Evolutionary conservation across 2,329 filamentous ascomycete species (phyloP).

Genomic region (Colletotrichum cereale): DNA sequence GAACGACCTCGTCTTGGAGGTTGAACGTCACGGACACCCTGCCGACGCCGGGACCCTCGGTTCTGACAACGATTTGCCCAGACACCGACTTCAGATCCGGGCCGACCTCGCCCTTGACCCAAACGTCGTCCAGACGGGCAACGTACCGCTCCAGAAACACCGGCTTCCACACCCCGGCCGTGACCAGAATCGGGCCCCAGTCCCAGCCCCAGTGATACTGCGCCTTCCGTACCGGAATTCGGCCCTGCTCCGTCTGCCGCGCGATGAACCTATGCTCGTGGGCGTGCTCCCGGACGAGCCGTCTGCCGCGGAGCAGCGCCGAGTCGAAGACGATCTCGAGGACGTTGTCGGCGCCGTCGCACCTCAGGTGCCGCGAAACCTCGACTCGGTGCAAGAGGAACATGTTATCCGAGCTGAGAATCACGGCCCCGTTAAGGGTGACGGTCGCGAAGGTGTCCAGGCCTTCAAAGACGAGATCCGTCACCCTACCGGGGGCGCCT

Average conservation of each 20-base stretch:
- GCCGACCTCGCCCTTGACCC: slow-evolving; percentile 53
- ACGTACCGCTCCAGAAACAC: slow-evolving; percentile 74
- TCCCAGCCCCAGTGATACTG: slow-evolving; percentile 82
- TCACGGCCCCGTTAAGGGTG: slow-evolving; percentile 63
- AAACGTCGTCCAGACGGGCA: slow-evolving; percentile 70
- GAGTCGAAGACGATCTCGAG: slow-evolving; percentile 70
- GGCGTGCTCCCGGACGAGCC: slow-evolving; percentile 63
- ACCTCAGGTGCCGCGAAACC: slow-evolving; percentile 57
- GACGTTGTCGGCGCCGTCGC: slow-evolving; percentile 53
- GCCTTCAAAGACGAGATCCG: slow-evolving; percentile 70
- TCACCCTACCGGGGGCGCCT: slow-evolving; percentile 35
- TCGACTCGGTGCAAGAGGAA: slow-evolving; percentile 69
- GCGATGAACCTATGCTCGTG: slow-evolving; percentile 68
- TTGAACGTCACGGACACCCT: slow-evolving; percentile 47
- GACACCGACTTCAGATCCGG: slow-evolving; percentile 53
- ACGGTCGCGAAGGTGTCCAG: slow-evolving; percentile 74
- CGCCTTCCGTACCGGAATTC: slow-evolving; percentile 64
- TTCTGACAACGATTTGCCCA: slow-evolving; percentile 52
- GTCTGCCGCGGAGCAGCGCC: slow-evolving; percentile 63
- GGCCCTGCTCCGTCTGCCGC: slow-evolving; percentile 59
- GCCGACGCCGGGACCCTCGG: slow-evolving; percentile 49
- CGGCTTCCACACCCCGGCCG: slow-evolving; percentile 75
- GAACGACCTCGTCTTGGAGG: slow-evolving; percentile 36
- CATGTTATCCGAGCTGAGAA: slow-evolving; percentile 73
- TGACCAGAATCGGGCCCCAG: slow-evolving; percentile 75